Evolutionary conservation across 331 rosid species (phyloP).

Genomic region (Rhamnella rubrinervis): DNA sequence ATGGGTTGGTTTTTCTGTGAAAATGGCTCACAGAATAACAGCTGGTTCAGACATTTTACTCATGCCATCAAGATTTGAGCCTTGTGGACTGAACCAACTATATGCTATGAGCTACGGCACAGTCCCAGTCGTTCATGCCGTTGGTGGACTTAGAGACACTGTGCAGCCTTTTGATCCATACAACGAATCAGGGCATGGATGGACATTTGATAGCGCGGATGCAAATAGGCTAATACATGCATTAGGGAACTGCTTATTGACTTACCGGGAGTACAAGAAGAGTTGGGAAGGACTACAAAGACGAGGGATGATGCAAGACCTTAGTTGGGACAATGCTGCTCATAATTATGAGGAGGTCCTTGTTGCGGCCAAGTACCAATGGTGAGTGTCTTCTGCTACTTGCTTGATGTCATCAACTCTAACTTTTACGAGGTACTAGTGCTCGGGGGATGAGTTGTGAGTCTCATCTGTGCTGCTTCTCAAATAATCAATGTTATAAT

Average conservation of each 20-base stretch:
- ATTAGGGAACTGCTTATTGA: constrained; percentile 71
- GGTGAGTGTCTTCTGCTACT: constrained; percentile 50
- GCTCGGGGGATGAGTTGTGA: neutral
- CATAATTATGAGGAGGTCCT: constrained; percentile 86
- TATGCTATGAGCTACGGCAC: constrained; percentile 96
- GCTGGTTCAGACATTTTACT: constrained; percentile 86
- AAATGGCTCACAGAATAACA: constrained; percentile 87
- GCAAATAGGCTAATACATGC: constrained; percentile 58
- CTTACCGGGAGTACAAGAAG: constrained; percentile 67
- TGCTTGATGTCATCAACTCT: neutral
- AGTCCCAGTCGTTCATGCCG: constrained; percentile 85
- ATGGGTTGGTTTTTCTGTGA: constrained; percentile 92
- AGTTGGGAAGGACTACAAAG: constrained; percentile 96
- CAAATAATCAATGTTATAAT: neutral
- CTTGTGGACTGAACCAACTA: constrained; percentile 94
- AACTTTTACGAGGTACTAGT: constrained; percentile 6
- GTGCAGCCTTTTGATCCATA: constrained; percentile 77
- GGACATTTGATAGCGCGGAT: constrained; percentile 89
- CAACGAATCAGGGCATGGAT: constrained; percentile 76
- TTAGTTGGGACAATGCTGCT: constrained; percentile 96
- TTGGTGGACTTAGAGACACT: constrained; percentile 89
- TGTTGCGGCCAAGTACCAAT: constrained; percentile 88
- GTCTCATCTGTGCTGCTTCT: neutral
- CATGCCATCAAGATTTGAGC: constrained; percentile 98
- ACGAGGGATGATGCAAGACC: constrained; percentile 89